Evolutionary conservation across 2,329 filamentous ascomycete genomes (phyloP).

Genomic region (Phialemonium atrogriseum): DNA sequence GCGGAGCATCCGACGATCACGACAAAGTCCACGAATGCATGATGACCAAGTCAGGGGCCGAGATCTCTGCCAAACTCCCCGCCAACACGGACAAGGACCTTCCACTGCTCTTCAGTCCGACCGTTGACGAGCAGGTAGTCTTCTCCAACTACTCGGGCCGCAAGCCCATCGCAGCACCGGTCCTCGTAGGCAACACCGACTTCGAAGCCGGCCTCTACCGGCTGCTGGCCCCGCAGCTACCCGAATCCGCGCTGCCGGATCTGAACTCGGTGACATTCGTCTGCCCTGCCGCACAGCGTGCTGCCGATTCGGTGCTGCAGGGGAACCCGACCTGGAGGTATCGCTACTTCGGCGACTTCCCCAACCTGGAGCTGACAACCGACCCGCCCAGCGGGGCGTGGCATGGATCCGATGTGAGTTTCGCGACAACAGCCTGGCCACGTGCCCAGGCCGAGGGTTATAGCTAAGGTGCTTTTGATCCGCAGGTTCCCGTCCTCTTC

Average conservation of each 20-base stretch:
- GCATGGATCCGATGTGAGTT: constrained; percentile 20
- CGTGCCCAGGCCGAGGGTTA: too few relatives aligned
- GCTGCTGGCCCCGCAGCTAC: constrained; percentile 5
- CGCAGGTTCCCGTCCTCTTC: constrained; percentile 21
- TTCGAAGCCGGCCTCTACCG: constrained; percentile 8
- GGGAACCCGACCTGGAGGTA: constrained; percentile 28
- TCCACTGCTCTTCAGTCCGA: constrained; percentile 29
- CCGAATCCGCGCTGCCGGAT: constrained; percentile 15
- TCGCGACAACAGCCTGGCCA: too few relatives aligned
- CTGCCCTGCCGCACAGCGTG: constrained; percentile 21
- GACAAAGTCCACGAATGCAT: constrained; percentile 23
- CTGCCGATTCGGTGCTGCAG: constrained; percentile 10
- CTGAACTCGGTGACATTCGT: constrained; percentile 22
- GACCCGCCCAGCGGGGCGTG: constrained; percentile 22
- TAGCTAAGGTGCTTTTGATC: constrained; percentile 6
- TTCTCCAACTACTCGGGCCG: constrained; percentile 5
- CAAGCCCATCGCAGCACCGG: constrained; percentile 4
- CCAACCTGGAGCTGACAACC: constrained; percentile 19
- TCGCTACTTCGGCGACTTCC: constrained; percentile 26
- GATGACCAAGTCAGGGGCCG: constrained; percentile 14
- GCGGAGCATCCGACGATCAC: constrained; percentile 20
- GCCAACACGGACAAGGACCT: constrained; percentile 19
- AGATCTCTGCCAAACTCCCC: constrained; percentile 11
- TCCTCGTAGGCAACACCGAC: constrained; percentile 9
- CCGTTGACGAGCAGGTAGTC: constrained; percentile 21